phyloP scores from a whole-genome alignment of 2,329 filamentous ascomycete genomes.

The Scedosporium minutisporum region DNA sequence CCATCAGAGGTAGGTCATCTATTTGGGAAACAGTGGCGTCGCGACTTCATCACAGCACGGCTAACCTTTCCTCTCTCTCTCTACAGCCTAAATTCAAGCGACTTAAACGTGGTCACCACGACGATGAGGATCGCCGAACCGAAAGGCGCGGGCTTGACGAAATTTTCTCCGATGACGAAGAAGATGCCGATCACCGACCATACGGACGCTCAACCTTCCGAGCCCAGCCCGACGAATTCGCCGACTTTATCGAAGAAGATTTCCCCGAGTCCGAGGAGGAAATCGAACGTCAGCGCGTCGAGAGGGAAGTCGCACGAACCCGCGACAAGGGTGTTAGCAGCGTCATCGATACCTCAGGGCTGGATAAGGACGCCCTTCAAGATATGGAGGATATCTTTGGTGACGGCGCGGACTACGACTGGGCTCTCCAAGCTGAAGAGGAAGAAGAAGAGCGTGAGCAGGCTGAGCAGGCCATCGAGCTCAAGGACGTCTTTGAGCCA shows the following conservation, averaged over 20 bases:
- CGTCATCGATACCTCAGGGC: conserved; percentile 68
- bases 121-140: conserved; percentile 55
- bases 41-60: neutral
- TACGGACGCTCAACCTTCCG: conserved; percentile 46
- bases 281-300: conserved; percentile 65
- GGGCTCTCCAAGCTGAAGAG: conserved; percentile 83
- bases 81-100: conserved; percentile 84
- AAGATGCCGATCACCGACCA: conserved; percentile 47
- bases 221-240: conserved; percentile 67
- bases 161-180: conserved; percentile 94
- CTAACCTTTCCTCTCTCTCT: neutral
- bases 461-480: conserved; percentile 75
- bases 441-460: conserved; percentile 70
- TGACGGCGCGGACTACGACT: conserved; percentile 90
- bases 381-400: conserved; percentile 96
- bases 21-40: neutral
- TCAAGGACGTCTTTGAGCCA: conserved; percentile 97
- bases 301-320: conserved; percentile 79
- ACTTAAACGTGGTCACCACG: conserved; percentile 81
- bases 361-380: conserved; percentile 87
- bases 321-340: conserved; percentile 59
- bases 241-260: conserved; percentile 95
- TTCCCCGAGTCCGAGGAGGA: conserved; percentile 81
- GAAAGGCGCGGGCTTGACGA: conserved; percentile 70
- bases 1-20: conserved; percentile 53